phyloP scores from a whole-genome alignment of 768 basidiomycete species.

The Coprinopsis cinerea region DNA sequence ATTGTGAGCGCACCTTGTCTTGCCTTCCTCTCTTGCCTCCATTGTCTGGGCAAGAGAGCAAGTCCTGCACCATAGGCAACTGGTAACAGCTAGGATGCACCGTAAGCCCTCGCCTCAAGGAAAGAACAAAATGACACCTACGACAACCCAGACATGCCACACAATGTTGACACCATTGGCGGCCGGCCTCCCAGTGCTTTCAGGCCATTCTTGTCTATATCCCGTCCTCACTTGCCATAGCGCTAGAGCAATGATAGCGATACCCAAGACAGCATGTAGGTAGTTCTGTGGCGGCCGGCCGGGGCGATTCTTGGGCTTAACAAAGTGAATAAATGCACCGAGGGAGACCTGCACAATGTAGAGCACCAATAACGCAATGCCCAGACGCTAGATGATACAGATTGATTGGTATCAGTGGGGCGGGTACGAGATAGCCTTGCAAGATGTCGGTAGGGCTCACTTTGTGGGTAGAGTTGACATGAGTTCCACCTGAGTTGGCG shows the following conservation, averaged over 20 bases:
- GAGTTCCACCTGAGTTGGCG: conserved; percentile 24
- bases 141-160: conserved; percentile 45
- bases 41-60: conserved; percentile 40
- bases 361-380: conserved; percentile 43
- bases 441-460: conserved; percentile 20
- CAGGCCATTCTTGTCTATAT: conserved; percentile 44
- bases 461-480: conserved; percentile 45
- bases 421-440: not conserved
- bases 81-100: conserved; percentile 32
- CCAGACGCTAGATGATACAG: conserved; percentile 33
- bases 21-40: conserved; percentile 36
- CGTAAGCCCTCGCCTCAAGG: not conserved
- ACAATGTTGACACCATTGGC: conserved; percentile 31
- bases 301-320: conserved; percentile 37
- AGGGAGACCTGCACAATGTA: conserved; percentile 43
- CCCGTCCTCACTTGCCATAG: conserved; percentile 46
- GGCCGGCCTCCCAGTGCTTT: conserved; percentile 36
- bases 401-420: not conserved
- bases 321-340: conserved; percentile 48
- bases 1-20: not conserved
- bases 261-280: conserved; percentile 48
- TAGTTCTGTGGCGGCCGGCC: conserved; percentile 51
- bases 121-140: conserved; percentile 23
- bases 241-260: conserved; percentile 43
- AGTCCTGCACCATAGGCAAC: conserved; percentile 38